Evolutionary conservation across 345 rosid species (phyloP), one percentile per base, ranked within the genome.

Genomic region (Angophora floribunda): DNA sequence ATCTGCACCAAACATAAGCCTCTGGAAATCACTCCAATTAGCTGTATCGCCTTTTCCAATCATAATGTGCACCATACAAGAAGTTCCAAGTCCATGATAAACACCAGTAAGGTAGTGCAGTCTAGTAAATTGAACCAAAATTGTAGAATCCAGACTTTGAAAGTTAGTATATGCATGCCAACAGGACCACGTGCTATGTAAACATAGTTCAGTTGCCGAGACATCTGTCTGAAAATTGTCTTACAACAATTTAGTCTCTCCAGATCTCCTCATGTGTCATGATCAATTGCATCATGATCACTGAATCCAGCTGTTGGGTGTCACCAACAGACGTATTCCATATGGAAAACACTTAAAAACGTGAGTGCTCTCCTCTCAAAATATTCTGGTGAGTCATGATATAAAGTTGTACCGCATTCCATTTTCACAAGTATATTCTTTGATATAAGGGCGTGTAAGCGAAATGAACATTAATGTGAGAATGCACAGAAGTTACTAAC

Each of bases 401-500:
- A 84, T 51, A 36, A 53, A 13, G 32, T 45, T 84, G 36, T 84
- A n/a, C 17, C 32, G 32, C 53, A 36, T 70, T 47, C 84, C 13
- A 36, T 85, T 30, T 26, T 85, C 52, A 49, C 86, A 4, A 30
- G 52, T 26, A 85, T 7, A 30, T 50, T 85, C 41, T 49, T 28
- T 47, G 55, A 50, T 85, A 49, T 26, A 50, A 41, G 49, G 14
- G 32, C 2, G 1, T 7, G 52, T 50, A n/a, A 19, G 10, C 1
- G 3, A 51, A 63, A 75, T 41, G 55, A 21, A 70, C 85, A 19
- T 30, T 17, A n/a, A 52, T 13, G 47, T 52, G 51, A 13, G 11
- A 87, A 75, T 41, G 49, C 84, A 75, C 49, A 75, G 84, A n/a
- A 63, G 84, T 75, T 75, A 75, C 91, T 86, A 89, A 94, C 96